phyloP scores from a whole-genome alignment of 208 protist species.

The Crithidia bombi region DNA sequence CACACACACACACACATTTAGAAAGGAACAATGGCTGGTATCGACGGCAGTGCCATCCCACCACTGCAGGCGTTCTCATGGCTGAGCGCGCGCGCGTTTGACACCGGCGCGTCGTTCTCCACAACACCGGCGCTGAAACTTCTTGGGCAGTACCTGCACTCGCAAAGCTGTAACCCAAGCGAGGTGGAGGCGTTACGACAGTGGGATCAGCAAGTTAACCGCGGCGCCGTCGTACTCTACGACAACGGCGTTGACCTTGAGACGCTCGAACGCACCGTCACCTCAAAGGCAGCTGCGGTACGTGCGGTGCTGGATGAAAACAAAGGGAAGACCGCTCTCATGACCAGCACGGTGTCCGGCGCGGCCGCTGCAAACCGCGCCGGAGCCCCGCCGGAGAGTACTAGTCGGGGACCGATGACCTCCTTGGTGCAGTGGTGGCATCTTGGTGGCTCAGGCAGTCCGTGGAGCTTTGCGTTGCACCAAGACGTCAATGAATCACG shows the following conservation, averaged over 20 bases:
- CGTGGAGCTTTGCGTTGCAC: conserved; percentile 20
- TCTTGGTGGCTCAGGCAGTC: conserved; percentile 7
- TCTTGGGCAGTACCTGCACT: conserved; percentile 11
- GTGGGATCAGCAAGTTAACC: neutral
- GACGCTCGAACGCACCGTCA: conserved; percentile 1
- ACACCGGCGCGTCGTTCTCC: neutral
- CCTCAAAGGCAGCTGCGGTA: conserved; percentile 5
- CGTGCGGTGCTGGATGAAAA: conserved; percentile 2
- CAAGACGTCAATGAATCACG: neutral
- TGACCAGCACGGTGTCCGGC: conserved; percentile 2
- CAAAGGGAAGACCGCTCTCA: conserved; percentile 4
- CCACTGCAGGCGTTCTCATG: conserved; percentile 22
- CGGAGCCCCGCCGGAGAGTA: neutral
- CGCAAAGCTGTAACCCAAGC: conserved; percentile 20
- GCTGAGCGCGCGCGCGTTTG: conserved; percentile 9
- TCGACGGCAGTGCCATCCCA: conserved; percentile 2
- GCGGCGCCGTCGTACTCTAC: neutral
- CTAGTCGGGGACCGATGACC: conserved; percentile 1
- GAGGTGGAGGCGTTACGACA: conserved; percentile 26
- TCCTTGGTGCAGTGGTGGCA: conserved; percentile 33
- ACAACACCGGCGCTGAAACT: conserved; percentile 2
- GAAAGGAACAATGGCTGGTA: conserved; percentile 3
- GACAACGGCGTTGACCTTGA: conserved; percentile 4
- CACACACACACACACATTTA: neutral
- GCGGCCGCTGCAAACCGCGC: neutral